A percentile compares a stretch with the other conserved stretches of the same genome.
phyloP scores from a whole-genome alignment of 306 rosid genomes.

The Rosa lucieae region DNA sequence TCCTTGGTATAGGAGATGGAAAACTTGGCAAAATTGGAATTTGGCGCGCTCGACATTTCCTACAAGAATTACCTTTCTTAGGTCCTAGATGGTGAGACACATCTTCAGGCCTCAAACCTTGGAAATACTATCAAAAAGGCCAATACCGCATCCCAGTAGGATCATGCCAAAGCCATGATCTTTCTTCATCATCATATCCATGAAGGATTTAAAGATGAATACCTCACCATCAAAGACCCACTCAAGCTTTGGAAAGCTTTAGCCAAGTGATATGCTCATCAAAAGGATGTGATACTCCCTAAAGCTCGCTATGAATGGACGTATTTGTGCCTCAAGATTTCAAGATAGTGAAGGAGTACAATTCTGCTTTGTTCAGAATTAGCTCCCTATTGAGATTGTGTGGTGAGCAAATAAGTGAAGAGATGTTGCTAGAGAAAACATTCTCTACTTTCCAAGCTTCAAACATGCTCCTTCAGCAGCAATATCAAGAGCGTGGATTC shows the following conservation, averaged over 20 bases:
- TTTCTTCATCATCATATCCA: too few relatives aligned
- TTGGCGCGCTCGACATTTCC: too few relatives aligned
- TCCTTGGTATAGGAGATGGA: too few relatives aligned
- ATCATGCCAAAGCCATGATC: background rate
- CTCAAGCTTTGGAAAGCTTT: background rate
- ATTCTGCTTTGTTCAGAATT: too few relatives aligned
- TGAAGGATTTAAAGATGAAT: background rate
- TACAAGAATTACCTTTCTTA: background rate
- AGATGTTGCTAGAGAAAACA: background rate
- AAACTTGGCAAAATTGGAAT: too few relatives aligned
- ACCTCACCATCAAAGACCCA: background rate
- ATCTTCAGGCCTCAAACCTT: background rate
- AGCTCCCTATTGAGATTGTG: too few relatives aligned
- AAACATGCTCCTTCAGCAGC: background rate
- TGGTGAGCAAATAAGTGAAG: too few relatives aligned
- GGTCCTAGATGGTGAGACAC: background rate
- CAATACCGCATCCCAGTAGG: background rate
- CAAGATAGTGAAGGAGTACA: too few relatives aligned
- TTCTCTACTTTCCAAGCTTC: too few relatives aligned
- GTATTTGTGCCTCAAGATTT: too few relatives aligned
- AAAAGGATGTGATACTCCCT: background rate
- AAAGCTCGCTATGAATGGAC: background rate
- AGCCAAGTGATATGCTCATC: too few relatives aligned
- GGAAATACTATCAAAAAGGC: background rate
- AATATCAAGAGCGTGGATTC: background rate